A percentile compares a stretch with the other conserved stretches of the same genome.
Conservation (phyloP, 2,329 filamentous ascomycete genomes). For the Penicillium verrucosum region DNA sequence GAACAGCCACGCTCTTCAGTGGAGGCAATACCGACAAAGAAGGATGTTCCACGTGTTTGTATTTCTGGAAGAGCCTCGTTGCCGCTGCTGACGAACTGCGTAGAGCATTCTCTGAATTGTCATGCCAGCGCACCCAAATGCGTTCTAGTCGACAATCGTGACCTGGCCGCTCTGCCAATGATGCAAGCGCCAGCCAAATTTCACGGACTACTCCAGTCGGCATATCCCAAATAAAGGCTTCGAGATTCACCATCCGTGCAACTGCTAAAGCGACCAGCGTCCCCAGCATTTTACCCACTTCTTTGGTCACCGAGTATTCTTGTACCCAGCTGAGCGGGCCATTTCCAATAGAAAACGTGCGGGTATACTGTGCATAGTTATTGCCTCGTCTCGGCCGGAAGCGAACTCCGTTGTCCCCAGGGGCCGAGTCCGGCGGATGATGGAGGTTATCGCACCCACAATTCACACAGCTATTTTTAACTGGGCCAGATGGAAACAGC, state of each 20-base stretch:
- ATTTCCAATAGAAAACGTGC: constrained; percentile 82
- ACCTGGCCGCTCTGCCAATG: constrained; percentile 61
- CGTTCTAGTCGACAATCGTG: constrained; percentile 66
- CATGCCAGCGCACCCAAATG: constrained; percentile 80
- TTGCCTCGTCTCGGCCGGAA: constrained; percentile 57
- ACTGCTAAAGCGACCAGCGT: constrained; percentile 75
- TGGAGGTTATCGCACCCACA: constrained; percentile 29
- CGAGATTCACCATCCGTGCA: constrained; percentile 76
- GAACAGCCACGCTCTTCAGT: constrained; percentile 69
- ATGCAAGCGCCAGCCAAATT: constrained; percentile 75
- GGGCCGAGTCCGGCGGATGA: constrained; percentile 13
- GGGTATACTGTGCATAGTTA: constrained; percentile 73
- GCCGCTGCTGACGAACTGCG: constrained; percentile 18
- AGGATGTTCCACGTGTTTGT: constrained; percentile 68
- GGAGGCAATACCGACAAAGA: constrained; percentile 75
- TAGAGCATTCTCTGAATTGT: constrained; percentile 57
- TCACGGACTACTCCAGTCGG: constrained; percentile 77
- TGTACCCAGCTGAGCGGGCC: constrained; percentile 74
- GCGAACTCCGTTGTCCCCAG: not conserved
- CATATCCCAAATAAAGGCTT: constrained; percentile 87
- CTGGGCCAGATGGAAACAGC: constrained; percentile 26
- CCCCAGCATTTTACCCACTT: constrained; percentile 84
- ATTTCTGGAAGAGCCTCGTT: constrained; percentile 47
- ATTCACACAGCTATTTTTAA: constrained; percentile 23
- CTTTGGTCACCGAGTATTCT: constrained; percentile 78